Conservation (phyloP, 2,329 filamentous ascomycete genomes). For the Cladosporium sp. region DNA sequence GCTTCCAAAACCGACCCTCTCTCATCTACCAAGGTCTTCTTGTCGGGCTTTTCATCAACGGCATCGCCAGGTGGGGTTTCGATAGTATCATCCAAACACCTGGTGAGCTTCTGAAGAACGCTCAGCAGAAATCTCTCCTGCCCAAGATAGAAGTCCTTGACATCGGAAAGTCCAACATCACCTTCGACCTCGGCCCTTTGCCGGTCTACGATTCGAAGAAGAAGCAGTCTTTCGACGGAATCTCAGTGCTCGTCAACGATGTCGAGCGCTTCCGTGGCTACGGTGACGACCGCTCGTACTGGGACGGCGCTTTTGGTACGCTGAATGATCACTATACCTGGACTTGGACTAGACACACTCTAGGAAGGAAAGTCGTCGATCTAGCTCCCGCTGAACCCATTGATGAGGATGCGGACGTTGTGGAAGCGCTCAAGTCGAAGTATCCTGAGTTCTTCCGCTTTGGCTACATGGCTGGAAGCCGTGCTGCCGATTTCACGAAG, state of each 20-base stretch:
- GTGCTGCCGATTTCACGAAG: constrained; percentile 67
- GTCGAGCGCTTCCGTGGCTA: constrained; percentile 76
- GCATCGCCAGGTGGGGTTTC: constrained; percentile 90
- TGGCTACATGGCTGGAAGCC: constrained; percentile 64
- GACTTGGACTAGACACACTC: constrained; percentile 31
- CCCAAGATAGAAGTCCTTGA: constrained; percentile 46
- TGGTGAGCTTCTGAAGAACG: constrained; percentile 58
- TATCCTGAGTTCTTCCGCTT: constrained; percentile 73
- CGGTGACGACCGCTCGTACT: constrained; percentile 51
- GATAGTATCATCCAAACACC: constrained; percentile 83
- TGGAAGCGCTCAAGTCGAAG: constrained; percentile 33
- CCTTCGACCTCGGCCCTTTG: constrained; percentile 53
- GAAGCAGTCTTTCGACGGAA: constrained; percentile 59
- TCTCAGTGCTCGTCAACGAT: constrained; percentile 79
- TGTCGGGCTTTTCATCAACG: constrained; percentile 88
- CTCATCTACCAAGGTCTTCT: constrained; percentile 86
- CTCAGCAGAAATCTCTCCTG: constrained; percentile 54
- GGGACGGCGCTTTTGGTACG: constrained; percentile 30
- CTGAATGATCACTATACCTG: constrained; percentile 25
- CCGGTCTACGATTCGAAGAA: constrained; percentile 38
- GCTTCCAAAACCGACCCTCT: constrained; percentile 78
- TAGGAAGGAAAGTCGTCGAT: constrained; percentile 8
- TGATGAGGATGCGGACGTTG: not conserved
- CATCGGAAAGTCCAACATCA: constrained; percentile 55
- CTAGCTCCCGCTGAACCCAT: not conserved